Conservation (phyloP, 768 basidiomycete species). For the Leccinum rimulosum region DNA sequence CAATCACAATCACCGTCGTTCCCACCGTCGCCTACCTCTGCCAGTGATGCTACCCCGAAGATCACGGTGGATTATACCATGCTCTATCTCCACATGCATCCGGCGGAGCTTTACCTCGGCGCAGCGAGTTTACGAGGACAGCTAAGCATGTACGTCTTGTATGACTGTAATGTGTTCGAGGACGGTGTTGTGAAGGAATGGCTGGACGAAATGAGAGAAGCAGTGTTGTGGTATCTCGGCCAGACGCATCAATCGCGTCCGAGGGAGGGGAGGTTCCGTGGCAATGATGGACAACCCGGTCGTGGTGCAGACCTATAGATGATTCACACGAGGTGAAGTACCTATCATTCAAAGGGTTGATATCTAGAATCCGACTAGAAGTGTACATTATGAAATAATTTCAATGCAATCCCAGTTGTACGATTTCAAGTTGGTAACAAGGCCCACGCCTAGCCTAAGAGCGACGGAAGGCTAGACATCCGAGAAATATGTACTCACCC, state of each 20-base stretch:
- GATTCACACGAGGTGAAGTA: background rate
- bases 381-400: background rate
- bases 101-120: slow-evolving; percentile 44
- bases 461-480: no score
- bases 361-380: background rate
- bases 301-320: no score
- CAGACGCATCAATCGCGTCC: background rate
- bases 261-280: no score
- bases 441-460: no score
- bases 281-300: no score
- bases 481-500: no score
- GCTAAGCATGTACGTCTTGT: slow-evolving; percentile 35
- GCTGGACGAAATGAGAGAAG: slow-evolving; percentile 40
- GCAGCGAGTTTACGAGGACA: slow-evolving; percentile 34
- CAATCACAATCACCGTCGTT: background rate
- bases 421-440: background rate
- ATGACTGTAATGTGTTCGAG: slow-evolving; percentile 48
- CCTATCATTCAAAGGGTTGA: background rate
- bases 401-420: background rate
- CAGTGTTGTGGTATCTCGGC: background rate
- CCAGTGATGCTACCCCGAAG: slow-evolving; percentile 2
- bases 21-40: background rate
- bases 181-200: slow-evolving; percentile 43
- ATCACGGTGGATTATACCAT: slow-evolving; percentile 7
- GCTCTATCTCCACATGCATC: slow-evolving; percentile 39